Percentiles rank a stretch among this genome's conserved stretches.
phyloP scores from a whole-genome alignment of 2,329 filamentous ascomycete species.

The Talaromyces rugulosus region DNA sequence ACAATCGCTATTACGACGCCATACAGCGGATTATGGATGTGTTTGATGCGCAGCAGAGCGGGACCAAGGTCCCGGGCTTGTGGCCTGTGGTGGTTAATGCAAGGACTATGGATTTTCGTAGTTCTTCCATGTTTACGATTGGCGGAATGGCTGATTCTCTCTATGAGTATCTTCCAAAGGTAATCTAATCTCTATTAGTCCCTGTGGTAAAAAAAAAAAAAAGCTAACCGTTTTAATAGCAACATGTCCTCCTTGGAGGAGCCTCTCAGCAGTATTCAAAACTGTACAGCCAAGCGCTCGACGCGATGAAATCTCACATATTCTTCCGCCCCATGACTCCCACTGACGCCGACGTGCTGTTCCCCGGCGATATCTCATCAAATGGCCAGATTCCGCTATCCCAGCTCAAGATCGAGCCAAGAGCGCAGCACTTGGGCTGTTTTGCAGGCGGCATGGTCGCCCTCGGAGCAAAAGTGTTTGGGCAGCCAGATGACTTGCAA shows the following conservation, averaged over 20 bases:
- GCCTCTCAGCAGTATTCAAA: constrained; percentile 43
- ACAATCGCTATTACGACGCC: constrained; percentile 36
- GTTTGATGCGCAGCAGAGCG: constrained; percentile 29
- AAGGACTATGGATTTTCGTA: constrained; percentile 19
- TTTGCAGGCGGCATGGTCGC: constrained; percentile 55
- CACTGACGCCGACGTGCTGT: constrained; percentile 43
- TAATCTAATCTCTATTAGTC: constrained; percentile 42
- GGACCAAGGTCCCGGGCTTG: constrained; percentile 35
- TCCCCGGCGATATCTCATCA: constrained; percentile 35
- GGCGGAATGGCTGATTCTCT: constrained; percentile 54
- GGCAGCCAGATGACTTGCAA: constrained; percentile 45
- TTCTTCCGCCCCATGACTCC: constrained; percentile 49
- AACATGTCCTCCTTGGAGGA: constrained; percentile 39
- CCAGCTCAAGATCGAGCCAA: constrained; percentile 30
- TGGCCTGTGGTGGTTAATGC: constrained; percentile 36
- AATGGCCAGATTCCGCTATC: neutral
- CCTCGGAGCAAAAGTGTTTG: constrained; percentile 50
- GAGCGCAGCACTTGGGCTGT: constrained; percentile 50
- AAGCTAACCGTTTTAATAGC: constrained; percentile 15
- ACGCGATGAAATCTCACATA: constrained; percentile 41
- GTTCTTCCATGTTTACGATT: constrained; percentile 45
- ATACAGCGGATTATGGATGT: constrained; percentile 31
- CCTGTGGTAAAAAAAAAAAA: constrained; percentile 1
- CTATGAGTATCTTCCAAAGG: constrained; percentile 57
- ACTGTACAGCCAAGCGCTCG: constrained; percentile 53